phyloP scores from a whole-genome alignment of 129 eudicot species.

The Flaveria brownii region DNA sequence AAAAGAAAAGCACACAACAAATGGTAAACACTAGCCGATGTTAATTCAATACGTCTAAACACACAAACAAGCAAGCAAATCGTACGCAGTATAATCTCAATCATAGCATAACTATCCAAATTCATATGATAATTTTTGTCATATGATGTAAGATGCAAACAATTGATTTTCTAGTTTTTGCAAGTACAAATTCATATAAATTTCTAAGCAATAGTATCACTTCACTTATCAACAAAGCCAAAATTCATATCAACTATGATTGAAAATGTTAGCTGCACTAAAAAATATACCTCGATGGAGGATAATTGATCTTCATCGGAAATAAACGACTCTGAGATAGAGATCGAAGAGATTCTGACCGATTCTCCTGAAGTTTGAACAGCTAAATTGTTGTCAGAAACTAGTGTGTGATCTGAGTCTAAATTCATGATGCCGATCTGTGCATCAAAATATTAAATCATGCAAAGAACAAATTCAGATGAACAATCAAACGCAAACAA shows the following conservation, averaged over 20 bases:
- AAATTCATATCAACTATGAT: background rate
- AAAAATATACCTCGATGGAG: conserved; percentile 22
- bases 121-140: background rate
- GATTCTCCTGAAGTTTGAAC: conserved; percentile 15
- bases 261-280: background rate
- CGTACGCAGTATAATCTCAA: too few relatives aligned
- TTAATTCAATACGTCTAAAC: too few relatives aligned
- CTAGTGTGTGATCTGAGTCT: background rate
- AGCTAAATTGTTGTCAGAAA: background rate
- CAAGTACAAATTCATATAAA: background rate
- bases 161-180: background rate
- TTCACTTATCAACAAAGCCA: background rate
- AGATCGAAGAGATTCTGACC: background rate
- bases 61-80: too few relatives aligned
- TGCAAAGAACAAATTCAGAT: background rate
- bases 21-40: background rate
- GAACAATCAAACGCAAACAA: background rate
- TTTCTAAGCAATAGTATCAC: background rate
- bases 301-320: conserved; percentile 18
- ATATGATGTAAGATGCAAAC: background rate
- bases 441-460: conserved; percentile 6
- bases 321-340: conserved; percentile 6
- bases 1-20: background rate
- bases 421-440: conserved; percentile 16
- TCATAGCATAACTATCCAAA: too few relatives aligned